These are phyloP conservation scores for Monosporozyma solicola DNA, from an alignment of 805 yeast genomes.

Conservation along the genomic window DNA sequence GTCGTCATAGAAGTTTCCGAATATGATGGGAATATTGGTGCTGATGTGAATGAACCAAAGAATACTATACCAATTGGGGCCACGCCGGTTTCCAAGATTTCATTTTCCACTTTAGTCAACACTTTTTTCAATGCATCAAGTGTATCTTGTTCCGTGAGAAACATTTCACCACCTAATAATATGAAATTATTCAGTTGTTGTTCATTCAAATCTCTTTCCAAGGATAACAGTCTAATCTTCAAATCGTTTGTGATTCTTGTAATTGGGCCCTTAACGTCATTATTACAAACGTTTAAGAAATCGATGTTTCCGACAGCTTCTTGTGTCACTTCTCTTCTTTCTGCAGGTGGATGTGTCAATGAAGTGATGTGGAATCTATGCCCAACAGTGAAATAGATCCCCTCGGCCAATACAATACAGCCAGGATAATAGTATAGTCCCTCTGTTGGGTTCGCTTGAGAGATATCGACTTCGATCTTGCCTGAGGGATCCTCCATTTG, in stretches of 20 bases:
- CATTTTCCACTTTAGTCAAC: slow-evolving; percentile 35
- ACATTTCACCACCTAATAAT: slow-evolving; percentile 67
- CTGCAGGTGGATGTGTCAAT: slow-evolving; percentile 84
- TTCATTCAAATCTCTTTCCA: slow-evolving; percentile 47
- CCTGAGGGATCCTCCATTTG: slow-evolving; percentile 78
- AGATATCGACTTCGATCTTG: slow-evolving; percentile 54
- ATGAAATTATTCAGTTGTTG: slow-evolving; percentile 42
- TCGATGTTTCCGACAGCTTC: slow-evolving; percentile 76
- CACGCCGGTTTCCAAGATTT: slow-evolving; percentile 32
- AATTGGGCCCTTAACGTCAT: slow-evolving; percentile 26
- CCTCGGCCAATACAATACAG: slow-evolving; percentile 72
- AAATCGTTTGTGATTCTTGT: slow-evolving; percentile 56
- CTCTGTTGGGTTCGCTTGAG: slow-evolving; percentile 50
- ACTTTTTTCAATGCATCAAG: slow-evolving; percentile 60
- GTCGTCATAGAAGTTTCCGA: slow-evolving; percentile 41
- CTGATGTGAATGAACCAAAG: slow-evolving; percentile 70
- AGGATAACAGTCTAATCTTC: slow-evolving; percentile 41
- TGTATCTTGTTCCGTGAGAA: slow-evolving; percentile 49
- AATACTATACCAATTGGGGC: slow-evolving; percentile 66
- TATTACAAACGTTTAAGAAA: slow-evolving; percentile 42
- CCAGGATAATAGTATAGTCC: slow-evolving; percentile 68
- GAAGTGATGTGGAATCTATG: slow-evolving; percentile 64
- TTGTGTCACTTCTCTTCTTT: slow-evolving; percentile 52
- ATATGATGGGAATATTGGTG: slow-evolving; percentile 51
- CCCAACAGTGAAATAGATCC: slow-evolving; percentile 65